phyloP scores from a whole-genome alignment of 2,329 filamentous ascomycete genomes.

The Whalleya microplaca region DNA sequence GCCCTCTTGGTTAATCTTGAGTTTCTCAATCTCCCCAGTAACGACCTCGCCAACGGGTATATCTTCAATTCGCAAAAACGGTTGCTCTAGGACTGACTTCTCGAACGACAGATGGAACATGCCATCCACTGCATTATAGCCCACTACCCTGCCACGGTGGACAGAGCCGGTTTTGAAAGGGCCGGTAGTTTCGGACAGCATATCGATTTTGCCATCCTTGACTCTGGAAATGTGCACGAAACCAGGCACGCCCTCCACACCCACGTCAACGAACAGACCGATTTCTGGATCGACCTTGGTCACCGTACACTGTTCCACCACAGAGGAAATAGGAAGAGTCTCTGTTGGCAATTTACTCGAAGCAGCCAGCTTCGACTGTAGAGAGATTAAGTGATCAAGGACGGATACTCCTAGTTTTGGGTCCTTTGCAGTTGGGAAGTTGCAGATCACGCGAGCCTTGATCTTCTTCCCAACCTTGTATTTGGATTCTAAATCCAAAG shows the following conservation, averaged over 20 bases:
- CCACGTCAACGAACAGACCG: constrained; percentile 79
- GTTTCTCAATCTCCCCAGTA: constrained; percentile 81
- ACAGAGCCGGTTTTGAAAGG: constrained; percentile 76
- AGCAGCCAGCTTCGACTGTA: constrained; percentile 53
- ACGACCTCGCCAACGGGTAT: constrained; percentile 80
- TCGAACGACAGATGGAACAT: constrained; percentile 86
- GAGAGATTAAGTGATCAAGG: constrained; percentile 77
- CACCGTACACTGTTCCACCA: constrained; percentile 78
- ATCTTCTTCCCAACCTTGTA: constrained; percentile 84
- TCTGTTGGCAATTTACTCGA: constrained; percentile 55
- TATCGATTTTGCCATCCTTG: constrained; percentile 87
- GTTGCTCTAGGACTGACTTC: constrained; percentile 78
- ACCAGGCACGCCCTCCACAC: constrained; percentile 69
- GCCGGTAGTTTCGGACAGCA: constrained; percentile 75
- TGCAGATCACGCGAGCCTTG: constrained; percentile 86
- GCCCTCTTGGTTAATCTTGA: constrained; percentile 78
- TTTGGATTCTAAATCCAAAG: constrained; percentile 72
- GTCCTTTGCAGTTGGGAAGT: constrained; percentile 76
- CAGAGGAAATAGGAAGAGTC: constrained; percentile 70
- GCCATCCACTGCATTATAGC: constrained; percentile 86
- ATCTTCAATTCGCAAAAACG: constrained; percentile 91
- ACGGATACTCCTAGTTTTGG: constrained; percentile 88
- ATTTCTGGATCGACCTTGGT: constrained; percentile 78
- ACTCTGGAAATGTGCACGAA: constrained; percentile 96
- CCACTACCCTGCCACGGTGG: constrained; percentile 81